phyloP scores from a whole-genome alignment of 257 asterid species.

The Salvia splendens region DNA sequence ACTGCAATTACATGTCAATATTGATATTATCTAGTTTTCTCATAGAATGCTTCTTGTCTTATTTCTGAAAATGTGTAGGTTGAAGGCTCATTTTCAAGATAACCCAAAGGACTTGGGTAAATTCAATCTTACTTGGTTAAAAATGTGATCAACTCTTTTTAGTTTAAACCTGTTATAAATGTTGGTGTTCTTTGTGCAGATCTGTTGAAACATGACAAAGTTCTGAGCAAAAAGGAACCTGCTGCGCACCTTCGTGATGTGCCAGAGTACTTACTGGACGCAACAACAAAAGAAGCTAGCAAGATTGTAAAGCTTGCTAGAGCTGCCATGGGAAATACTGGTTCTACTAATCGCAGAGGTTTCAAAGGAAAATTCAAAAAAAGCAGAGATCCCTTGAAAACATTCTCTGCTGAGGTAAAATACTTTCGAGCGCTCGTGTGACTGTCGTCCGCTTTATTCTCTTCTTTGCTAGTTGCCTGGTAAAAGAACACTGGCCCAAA shows the following conservation, averaged over 20 bases:
- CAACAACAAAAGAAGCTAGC: conserved; percentile 94
- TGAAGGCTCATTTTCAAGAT: conserved; percentile 95
- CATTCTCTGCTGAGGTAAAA: conserved; percentile 84
- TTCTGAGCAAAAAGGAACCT: conserved; percentile 78
- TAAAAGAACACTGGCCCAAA: not conserved
- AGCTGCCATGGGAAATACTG: conserved; percentile 84
- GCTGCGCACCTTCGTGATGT: conserved; percentile 77
- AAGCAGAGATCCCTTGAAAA: conserved; percentile 76
- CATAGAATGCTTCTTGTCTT: not conserved
- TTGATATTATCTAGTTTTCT: conserved; percentile 20
- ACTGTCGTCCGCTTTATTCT: not conserved
- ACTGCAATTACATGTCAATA: not conserved
- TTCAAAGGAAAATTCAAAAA: conserved; percentile 59
- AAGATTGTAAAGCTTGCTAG: conserved; percentile 88
- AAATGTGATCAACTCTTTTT: not conserved
- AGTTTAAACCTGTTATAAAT: conserved; percentile 2
- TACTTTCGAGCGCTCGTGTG: not conserved
- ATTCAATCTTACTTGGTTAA: conserved; percentile 33
- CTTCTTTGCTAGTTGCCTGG: conserved; percentile 12
- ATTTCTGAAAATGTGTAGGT: conserved; percentile 44
- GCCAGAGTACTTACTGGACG: conserved; percentile 89
- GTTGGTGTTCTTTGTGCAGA: conserved; percentile 49
- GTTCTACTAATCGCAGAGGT: conserved; percentile 54
- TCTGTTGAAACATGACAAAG: conserved; percentile 85
- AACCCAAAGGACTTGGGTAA: conserved; percentile 90